Evolutionary conservation across 2,329 filamentous ascomycete genomes (phyloP), one percentile per base, ranked within the genome.

Genomic region (Epichloe baconii): DNA sequence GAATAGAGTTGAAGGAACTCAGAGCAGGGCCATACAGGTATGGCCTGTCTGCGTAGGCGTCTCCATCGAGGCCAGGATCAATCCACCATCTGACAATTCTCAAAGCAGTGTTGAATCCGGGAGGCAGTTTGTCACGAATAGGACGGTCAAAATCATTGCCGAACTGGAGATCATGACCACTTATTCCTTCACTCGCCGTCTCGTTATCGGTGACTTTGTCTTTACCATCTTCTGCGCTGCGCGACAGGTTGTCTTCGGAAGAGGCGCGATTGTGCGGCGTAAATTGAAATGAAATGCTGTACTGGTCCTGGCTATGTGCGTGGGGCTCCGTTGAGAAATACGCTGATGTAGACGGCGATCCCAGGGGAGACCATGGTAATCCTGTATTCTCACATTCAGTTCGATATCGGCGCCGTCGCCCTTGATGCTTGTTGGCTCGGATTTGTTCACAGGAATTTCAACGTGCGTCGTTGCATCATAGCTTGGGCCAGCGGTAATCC

Each of bases 121-220:
- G 87, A 0, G 93, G 91, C 2, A 98, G 73, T 15, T 83, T 79
- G 63, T 95, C 85, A 34, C 88, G 80, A 59, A 98, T 93, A 0
- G 93, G 88, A 48, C 86, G 80, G 62, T 95, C 90, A 64, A 97
- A 96, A 72, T 96, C 89, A 66, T 97, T 97, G 42, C 91, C 93
- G 60, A 95, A 95, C 50, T 96, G 82, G 3, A 98, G 74, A 55
- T 94, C 82, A 26, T 78, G 68, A 44, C 80, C 88, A 3, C 75
- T 73, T 52, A 95, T 81, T 37, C 76, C 75, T 67, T 67, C 53
- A n/a, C 21, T 5, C 5, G 52, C 31, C 5, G 56, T 53, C 3
- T 57, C 55, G 1, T 54, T 54, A 11, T 23, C 5, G n/a, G 23
- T 3, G 31, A 45, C 1, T 57, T 53, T n/a, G 57, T 53, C 7